Percentiles rank a stretch among this genome's conserved stretches.
Evolutionary conservation across 2,329 filamentous ascomycete genomes (phyloP).

Genomic region (Trichophaea hybrida): DNA sequence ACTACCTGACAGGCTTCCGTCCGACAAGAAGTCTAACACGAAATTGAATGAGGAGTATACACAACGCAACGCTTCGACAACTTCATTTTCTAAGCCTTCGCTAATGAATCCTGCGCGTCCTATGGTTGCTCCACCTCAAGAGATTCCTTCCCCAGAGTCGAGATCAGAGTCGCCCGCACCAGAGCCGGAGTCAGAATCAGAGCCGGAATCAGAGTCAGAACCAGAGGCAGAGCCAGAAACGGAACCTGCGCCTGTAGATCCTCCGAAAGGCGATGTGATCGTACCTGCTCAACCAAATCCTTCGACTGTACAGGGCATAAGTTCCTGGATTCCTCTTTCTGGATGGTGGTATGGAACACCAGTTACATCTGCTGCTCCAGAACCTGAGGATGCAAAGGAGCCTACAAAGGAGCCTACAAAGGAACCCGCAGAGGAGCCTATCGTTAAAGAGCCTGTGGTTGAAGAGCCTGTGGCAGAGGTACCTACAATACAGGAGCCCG

Average conservation of each 20-base stretch:
- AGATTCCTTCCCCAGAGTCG: background rate
- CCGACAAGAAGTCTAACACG: background rate
- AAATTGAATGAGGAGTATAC: background rate
- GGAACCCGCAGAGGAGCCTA: slow-evolving; percentile 1
- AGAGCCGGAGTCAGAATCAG: slow-evolving; percentile 2
- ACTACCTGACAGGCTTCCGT: background rate
- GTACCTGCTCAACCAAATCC: background rate
- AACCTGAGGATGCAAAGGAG: slow-evolving; percentile 11
- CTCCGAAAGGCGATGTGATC: slow-evolving; percentile 1
- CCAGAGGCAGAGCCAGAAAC: slow-evolving; percentile 2
- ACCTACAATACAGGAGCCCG: background rate
- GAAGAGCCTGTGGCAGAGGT: slow-evolving; percentile 6
- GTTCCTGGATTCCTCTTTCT: slow-evolving; percentile 12
- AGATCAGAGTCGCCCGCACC: background rate
- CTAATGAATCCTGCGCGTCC: background rate
- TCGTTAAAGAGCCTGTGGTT: background rate
- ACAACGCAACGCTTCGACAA: background rate
- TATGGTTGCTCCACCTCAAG: background rate
- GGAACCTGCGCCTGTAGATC: slow-evolving; percentile 3
- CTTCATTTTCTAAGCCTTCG: background rate
- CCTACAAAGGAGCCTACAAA: background rate
- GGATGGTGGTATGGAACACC: slow-evolving; percentile 21
- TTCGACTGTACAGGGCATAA: slow-evolving; percentile 1
- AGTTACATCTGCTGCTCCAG: slow-evolving; percentile 4
- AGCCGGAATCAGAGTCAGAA: slow-evolving; percentile 8